Evolutionary conservation across 371 early-diverging fungal genomes (phyloP).

Genomic region (Zopfochytrium polystomum): DNA sequence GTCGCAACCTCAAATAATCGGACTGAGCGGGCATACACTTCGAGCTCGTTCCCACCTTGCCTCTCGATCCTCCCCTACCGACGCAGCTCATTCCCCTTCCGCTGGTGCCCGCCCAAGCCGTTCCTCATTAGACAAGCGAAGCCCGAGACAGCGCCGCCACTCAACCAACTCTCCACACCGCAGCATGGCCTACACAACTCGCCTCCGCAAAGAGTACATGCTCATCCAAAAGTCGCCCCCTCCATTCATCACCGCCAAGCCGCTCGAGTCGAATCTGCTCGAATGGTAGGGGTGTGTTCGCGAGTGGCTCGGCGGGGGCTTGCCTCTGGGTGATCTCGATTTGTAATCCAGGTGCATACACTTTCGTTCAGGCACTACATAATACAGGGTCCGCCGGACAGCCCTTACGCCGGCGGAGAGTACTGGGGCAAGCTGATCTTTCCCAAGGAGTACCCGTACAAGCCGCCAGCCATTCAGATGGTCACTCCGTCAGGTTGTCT

Average conservation of each 20-base stretch:
- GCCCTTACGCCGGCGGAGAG: conserved; percentile 63
- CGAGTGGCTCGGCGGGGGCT: too few species aligned
- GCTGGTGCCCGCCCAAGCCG: too few species aligned
- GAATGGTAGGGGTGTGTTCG: conserved; percentile 74
- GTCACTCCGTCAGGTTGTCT: conserved; percentile 75
- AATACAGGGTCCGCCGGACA: conserved; percentile 87
- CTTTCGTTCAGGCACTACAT: conserved; percentile 79
- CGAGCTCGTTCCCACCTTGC: too few species aligned
- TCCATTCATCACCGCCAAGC: conserved; percentile 75
- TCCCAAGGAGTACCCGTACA: conserved; percentile 93
- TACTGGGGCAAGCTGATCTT: conserved; percentile 82
- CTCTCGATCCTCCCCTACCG: too few species aligned
- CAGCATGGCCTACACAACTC: too few species aligned
- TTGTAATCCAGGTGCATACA: neutral
- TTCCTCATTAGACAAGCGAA: too few species aligned
- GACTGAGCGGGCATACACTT: too few species aligned
- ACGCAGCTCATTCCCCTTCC: too few species aligned
- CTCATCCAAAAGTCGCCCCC: conserved; percentile 62
- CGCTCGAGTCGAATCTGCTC: conserved; percentile 86
- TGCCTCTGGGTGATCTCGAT: too few species aligned
- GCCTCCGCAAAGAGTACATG: conserved; percentile 88
- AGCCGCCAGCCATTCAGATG: conserved; percentile 93
- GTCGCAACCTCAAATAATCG: too few species aligned
- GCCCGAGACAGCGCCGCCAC: too few species aligned
- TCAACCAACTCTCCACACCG: too few species aligned